Percentiles rank a stretch among this genome's conserved stretches.
Conservation (phyloP, 2,329 filamentous ascomycete genomes). For the Xylariaceae sp. region DNA sequence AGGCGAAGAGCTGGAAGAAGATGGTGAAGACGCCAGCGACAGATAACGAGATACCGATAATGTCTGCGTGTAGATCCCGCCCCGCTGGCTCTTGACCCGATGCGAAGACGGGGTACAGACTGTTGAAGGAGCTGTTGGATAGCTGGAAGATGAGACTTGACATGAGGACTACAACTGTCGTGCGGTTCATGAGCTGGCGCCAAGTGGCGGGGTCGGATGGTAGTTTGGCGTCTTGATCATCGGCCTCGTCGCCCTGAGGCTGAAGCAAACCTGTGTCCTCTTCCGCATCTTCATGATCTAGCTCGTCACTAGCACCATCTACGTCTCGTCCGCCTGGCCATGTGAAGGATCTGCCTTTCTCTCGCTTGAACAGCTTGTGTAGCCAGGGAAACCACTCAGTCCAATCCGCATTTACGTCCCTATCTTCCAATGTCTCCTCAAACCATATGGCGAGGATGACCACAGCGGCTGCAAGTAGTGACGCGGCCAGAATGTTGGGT, state of each 20-base stretch:
- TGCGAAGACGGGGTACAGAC: slow-evolving; percentile 89
- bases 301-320: slow-evolving; percentile 17
- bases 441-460: slow-evolving; percentile 74
- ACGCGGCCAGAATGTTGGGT: slow-evolving; percentile 77
- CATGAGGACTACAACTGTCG: slow-evolving; percentile 74
- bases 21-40: slow-evolving; percentile 84
- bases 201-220: slow-evolving; percentile 46
- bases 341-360: slow-evolving; percentile 23
- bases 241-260: slow-evolving; percentile 35
- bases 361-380: slow-evolving; percentile 18
- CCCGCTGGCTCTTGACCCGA: slow-evolving; percentile 72
- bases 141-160: slow-evolving; percentile 94
- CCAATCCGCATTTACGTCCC: slow-evolving; percentile 28
- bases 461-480: slow-evolving; percentile 68
- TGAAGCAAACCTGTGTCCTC: slow-evolving; percentile 24
- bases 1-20: slow-evolving; percentile 81
- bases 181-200: slow-evolving; percentile 67
- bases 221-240: slow-evolving; percentile 39
- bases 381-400: slow-evolving; percentile 32
- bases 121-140: slow-evolving; percentile 92
- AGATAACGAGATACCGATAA: slow-evolving; percentile 81
- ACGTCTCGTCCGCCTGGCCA: slow-evolving; percentile 19
- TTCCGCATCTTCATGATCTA: slow-evolving; percentile 22
- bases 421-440: slow-evolving; percentile 73
- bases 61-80: slow-evolving; percentile 67